Conservation (phyloP, 768 basidiomycete genomes). For the Trametes meyenii region DNA sequence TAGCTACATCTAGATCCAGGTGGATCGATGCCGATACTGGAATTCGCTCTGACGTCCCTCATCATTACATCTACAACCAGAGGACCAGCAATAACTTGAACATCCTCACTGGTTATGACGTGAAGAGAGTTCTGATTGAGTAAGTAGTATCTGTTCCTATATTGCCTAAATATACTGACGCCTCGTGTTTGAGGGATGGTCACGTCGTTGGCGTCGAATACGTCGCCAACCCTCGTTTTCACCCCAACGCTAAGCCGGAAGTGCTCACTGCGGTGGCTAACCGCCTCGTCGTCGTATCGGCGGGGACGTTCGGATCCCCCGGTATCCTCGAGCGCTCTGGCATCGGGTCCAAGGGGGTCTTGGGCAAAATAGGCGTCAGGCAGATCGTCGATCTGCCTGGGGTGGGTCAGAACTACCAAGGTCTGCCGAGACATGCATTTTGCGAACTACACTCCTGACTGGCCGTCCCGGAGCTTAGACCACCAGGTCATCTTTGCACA, state of each 20-base stretch:
- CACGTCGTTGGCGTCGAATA: conserved; percentile 46
- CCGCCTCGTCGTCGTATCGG: conserved; percentile 43
- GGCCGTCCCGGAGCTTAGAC: conserved; percentile 6
- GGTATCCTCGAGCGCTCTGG: conserved; percentile 60
- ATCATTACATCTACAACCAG: conserved; percentile 41
- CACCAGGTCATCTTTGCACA: conserved; percentile 21
- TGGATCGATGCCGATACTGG: conserved; percentile 58
- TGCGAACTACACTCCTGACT: too few relatives aligned
- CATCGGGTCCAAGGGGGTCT: conserved; percentile 39
- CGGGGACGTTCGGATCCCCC: conserved; percentile 49
- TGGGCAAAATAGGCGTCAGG: conserved; percentile 36
- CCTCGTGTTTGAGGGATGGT: conserved; percentile 30
- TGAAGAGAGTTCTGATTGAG: conserved; percentile 43
- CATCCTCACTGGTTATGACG: conserved; percentile 39
- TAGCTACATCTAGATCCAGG: conserved; percentile 37
- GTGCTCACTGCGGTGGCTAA: conserved; percentile 33
- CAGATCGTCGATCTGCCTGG: conserved; percentile 43
- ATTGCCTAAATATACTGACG: background rate
- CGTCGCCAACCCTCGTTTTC: conserved; percentile 32
- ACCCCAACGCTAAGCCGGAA: conserved; percentile 16
- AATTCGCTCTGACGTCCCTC: conserved; percentile 58
- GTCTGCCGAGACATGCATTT: background rate
- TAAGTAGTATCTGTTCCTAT: conserved; percentile 20
- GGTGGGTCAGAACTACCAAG: conserved; percentile 47
- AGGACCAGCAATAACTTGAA: conserved; percentile 27